phyloP scores from a whole-genome alignment of 2,329 filamentous ascomycete genomes.

The Colletotrichum viniferum region DNA sequence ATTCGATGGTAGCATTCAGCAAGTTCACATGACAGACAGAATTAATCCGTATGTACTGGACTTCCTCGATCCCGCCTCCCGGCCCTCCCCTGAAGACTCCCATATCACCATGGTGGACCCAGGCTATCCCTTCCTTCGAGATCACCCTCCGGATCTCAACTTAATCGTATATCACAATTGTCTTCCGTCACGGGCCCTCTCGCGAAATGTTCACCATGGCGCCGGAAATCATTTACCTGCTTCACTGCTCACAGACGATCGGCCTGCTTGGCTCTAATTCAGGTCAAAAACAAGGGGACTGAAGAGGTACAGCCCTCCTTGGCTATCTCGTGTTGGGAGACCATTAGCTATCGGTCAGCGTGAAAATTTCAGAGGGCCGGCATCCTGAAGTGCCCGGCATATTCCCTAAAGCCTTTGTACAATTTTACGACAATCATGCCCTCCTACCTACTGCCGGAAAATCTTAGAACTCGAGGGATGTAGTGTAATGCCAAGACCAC shows the following conservation, averaged over 20 bases:
- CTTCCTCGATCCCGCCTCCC: not conserved
- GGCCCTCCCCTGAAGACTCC: not conserved
- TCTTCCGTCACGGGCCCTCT: not conserved
- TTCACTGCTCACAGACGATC: not conserved
- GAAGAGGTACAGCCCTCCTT: not conserved
- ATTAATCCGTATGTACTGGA: not conserved
- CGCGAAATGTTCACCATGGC: not conserved
- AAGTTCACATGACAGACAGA: not conserved
- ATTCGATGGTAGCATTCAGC: not conserved
- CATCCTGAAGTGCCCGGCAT: not conserved
- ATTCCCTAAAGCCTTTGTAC: not conserved
- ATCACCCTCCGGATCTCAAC: not conserved
- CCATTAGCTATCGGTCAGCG: not conserved
- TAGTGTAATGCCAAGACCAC: not conserved
- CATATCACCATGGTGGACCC: not conserved
- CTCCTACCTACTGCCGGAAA: not conserved
- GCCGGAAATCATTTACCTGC: not conserved
- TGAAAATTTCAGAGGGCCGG: not conserved
- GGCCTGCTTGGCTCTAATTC: not conserved
- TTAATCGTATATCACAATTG: not conserved
- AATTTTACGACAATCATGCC: not conserved
- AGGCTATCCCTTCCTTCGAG: not conserved
- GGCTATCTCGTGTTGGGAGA: not conserved
- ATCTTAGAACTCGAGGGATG: not conserved
- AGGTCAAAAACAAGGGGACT: not conserved